A percentile compares a stretch with the other conserved stretches of the same genome.
phyloP scores from a whole-genome alignment of 129 eudicot species.

The Rutidosis leptorrhynchoides region DNA sequence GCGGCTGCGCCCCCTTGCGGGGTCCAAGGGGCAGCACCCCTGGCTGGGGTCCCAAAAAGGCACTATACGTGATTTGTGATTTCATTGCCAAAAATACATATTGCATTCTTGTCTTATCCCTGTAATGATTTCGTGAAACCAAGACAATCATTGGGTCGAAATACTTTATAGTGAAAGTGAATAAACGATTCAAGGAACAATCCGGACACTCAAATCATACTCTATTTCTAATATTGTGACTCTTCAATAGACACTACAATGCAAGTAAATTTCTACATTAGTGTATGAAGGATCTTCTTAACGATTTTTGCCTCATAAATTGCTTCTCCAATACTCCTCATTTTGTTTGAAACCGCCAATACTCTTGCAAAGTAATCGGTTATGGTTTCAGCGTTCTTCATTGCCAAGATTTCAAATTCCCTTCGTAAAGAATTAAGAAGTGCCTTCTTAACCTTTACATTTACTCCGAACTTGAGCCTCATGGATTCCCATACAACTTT shows the following conservation, averaged over 20 bases:
- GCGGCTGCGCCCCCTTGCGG: no score
- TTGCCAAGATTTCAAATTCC: not conserved
- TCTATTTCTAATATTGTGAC: no score
- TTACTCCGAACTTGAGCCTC: not conserved
- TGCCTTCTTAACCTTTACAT: not conserved
- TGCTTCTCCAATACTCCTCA: not conserved
- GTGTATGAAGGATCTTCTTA: not conserved
- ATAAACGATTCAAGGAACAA: no score
- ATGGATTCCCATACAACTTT: not conserved
- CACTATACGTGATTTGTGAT: no score
- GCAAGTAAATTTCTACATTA: not conserved
- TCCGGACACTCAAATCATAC: no score
- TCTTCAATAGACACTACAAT: slow-evolving; percentile 8
- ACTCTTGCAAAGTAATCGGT: not conserved
- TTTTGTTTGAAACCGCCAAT: not conserved
- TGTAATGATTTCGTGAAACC: no score
- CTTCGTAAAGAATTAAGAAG: not conserved
- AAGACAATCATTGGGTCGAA: no score
- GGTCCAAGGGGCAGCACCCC: no score
- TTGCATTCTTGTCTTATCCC: no score
- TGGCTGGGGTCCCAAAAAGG: no score
- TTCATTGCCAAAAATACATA: no score
- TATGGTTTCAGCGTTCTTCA: not conserved
- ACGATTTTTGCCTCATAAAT: not conserved
- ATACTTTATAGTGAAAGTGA: no score